Evolutionary conservation across 805 yeast species (phyloP).

Genomic region (Suhomyces xylopsoci): DNA sequence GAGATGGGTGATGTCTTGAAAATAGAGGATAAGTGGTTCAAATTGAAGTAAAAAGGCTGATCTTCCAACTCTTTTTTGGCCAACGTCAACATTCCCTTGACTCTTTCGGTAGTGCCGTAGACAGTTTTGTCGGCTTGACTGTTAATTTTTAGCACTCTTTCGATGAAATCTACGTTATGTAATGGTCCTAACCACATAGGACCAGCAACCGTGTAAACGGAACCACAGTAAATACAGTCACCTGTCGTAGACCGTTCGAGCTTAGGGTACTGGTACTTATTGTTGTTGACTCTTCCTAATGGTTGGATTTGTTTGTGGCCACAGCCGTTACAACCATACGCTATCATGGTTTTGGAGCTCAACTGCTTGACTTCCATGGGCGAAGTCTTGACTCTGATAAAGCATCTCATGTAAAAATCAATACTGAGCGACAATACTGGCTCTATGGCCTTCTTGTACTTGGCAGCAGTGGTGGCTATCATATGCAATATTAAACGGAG

Average conservation of each 20-base stretch:
- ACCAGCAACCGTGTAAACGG: constrained; percentile 77
- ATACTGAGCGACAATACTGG: constrained; percentile 84
- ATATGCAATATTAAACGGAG: constrained; percentile 75
- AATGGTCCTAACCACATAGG: constrained; percentile 86
- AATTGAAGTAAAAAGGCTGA: constrained; percentile 77
- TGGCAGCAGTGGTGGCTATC: constrained; percentile 81
- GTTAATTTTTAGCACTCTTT: constrained; percentile 57
- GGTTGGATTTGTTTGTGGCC: constrained; percentile 68
- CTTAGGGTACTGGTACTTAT: constrained; percentile 55
- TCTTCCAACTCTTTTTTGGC: constrained; percentile 64
- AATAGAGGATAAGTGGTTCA: constrained; percentile 70
- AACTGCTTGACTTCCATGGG: constrained; percentile 81
- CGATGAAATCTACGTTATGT: constrained; percentile 68
- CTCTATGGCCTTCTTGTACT: constrained; percentile 80
- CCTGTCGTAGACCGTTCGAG: constrained; percentile 5
- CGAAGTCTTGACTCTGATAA: constrained; percentile 71
- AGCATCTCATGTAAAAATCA: constrained; percentile 88
- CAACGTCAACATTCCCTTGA: constrained; percentile 87
- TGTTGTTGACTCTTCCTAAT: constrained; percentile 57
- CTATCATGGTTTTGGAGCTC: constrained; percentile 71
- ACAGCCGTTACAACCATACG: constrained; percentile 87
- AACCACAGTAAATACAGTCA: constrained; percentile 72
- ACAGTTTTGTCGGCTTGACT: constrained; percentile 47
- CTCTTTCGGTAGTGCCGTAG: constrained; percentile 79
- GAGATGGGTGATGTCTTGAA: constrained; percentile 85